Conservation (phyloP, 2,329 filamentous ascomycete genomes). For the Fusarium humuli region DNA sequence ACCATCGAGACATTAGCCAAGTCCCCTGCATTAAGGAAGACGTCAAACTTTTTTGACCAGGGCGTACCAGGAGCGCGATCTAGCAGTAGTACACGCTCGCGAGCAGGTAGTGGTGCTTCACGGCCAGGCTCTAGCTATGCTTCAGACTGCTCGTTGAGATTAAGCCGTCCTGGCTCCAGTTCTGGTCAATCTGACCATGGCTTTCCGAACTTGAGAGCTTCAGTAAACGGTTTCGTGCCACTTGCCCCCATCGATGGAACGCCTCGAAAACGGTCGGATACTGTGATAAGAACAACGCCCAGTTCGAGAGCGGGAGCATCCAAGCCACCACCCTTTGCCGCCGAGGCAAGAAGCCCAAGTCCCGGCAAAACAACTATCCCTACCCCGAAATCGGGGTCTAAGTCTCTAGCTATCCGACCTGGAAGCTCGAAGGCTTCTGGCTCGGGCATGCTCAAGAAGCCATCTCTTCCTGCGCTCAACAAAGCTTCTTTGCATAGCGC, state of each 20-base stretch:
- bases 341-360: conserved; percentile 52
- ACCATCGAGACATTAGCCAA: conserved; percentile 86
- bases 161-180: conserved; percentile 68
- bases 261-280: conserved; percentile 51
- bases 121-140: conserved; percentile 70
- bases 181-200: conserved; percentile 58
- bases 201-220: conserved; percentile 56
- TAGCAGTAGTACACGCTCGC: conserved; percentile 60
- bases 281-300: conserved; percentile 41
- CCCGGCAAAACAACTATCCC: conserved; percentile 53
- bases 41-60: conserved; percentile 78
- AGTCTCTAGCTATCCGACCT: conserved; percentile 59
- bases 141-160: conserved; percentile 67
- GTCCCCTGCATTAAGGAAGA: conserved; percentile 75
- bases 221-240: conserved; percentile 58
- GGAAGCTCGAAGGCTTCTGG: conserved; percentile 65
- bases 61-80: conserved; percentile 58
- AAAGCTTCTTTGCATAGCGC: conserved; percentile 32
- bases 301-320: conserved; percentile 42
- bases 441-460: conserved; percentile 66
- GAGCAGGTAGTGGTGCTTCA: conserved; percentile 59
- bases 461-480: conserved; percentile 59
- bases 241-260: conserved; percentile 59
- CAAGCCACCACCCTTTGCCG: conserved; percentile 42
- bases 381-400: conserved; percentile 58